Evolutionary conservation across 495 filamentous ascomycete genomes (phyloP), one percentile per base, ranked within the genome.

Genomic region (Hypoxylon rickii): DNA sequence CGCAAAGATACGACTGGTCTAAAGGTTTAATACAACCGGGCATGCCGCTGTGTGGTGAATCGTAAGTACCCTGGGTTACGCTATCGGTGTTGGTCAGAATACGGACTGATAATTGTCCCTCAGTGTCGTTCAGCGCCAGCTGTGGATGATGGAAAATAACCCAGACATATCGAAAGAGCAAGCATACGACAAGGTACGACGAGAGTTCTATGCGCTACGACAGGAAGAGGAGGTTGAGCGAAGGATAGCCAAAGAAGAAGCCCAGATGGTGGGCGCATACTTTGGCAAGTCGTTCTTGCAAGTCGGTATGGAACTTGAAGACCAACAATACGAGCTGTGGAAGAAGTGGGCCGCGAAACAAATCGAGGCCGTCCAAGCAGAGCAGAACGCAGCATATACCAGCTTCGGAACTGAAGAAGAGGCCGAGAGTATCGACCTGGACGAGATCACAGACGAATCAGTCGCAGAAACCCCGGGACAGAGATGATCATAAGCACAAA

Each of bases 81-180:
- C n/a, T n/a, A n/a, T n/a, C n/a, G n/a, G n/a, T n/a, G n/a, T n/a
- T n/a, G n/a, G n/a, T n/a, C n/a, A n/a, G n/a, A n/a, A 51, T 42
- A 37, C 29, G 19, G 19, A 51, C 56, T 57, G 59, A 59, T 40
- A 21, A 12, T 38, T 1, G 15, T 15, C n/a, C 43, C 36, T 42
- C 55, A 98, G 94, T 76, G 95, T 98, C 52, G 83, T 97, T 40
- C 94, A 97, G 72, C 87, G 92, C 44, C 92, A 96, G 67, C 69
- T 94, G 36, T 95, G 85, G 83, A 80, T 96, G 50, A 84, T 91
- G 72, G 74, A 90, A 53, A 82, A 88, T 56, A 61, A 77, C 1
- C 43, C 58, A 12, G 75, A 74, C 33, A 81, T 89, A 64, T 82
- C 76, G 31, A 79, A 82, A 67, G 75, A 76, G 11, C 55, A 74